Evolutionary conservation across 2,329 filamentous ascomycete genomes (phyloP).

Genomic region (Orbilia brochopaga): DNA sequence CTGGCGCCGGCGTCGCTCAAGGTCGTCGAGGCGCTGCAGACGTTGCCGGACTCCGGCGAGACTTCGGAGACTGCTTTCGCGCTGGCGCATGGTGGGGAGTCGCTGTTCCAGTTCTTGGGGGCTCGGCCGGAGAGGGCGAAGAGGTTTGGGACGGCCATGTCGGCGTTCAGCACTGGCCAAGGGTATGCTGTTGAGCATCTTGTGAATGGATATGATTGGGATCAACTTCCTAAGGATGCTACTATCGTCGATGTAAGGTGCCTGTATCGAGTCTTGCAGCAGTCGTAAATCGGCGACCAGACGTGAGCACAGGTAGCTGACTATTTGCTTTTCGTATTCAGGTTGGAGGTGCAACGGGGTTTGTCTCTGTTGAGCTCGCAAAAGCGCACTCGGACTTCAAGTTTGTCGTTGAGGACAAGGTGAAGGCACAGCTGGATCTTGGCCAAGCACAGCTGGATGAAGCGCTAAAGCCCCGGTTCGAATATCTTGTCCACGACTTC

Average conservation of each 20-base stretch:
- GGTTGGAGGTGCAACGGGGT: constrained; percentile 65
- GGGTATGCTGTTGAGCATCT: constrained; percentile 66
- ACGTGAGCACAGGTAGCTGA: background rate
- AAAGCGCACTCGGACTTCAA: constrained; percentile 62
- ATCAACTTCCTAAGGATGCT: constrained; percentile 59
- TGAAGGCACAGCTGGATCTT: constrained; percentile 44
- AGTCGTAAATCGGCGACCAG: background rate
- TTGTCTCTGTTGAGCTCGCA: constrained; percentile 65
- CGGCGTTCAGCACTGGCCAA: constrained; percentile 64
- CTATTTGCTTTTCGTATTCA: background rate
- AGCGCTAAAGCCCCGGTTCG: constrained; percentile 53
- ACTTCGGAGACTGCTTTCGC: constrained; percentile 56
- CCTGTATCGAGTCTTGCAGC: background rate
- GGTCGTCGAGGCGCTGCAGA: constrained; percentile 55
- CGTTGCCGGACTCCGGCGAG: constrained; percentile 54
- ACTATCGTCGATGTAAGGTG: constrained; percentile 64
- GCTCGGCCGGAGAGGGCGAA: constrained; percentile 58
- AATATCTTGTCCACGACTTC: constrained; percentile 64
- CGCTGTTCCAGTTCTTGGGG: constrained; percentile 57
- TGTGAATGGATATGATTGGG: constrained; percentile 65
- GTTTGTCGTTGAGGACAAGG: constrained; percentile 65
- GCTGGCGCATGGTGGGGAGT: constrained; percentile 55
- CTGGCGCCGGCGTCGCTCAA: constrained; percentile 55
- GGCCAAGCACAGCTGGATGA: constrained; percentile 24
- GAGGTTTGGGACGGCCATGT: constrained; percentile 66